Percentiles rank a stretch among this genome's conserved stretches.
phyloP scores from a whole-genome alignment of 2,329 filamentous ascomycete species.

The Exophiala bonariae region DNA sequence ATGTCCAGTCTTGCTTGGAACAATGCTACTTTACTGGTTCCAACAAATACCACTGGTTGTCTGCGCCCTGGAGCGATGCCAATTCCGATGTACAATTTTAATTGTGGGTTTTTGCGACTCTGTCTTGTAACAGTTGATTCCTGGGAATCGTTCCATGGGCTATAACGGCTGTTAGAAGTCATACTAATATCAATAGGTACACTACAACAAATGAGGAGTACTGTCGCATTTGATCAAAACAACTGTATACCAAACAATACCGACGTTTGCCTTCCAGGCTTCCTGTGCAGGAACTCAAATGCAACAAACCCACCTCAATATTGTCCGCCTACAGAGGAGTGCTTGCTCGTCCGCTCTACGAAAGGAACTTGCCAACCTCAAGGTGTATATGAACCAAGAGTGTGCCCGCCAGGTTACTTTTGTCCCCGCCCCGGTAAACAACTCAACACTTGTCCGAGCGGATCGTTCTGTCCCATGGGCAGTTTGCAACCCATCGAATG shows the following conservation, averaged over 20 bases:
- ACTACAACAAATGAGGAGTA: background rate
- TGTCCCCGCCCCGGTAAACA: background rate
- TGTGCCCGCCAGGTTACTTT: background rate
- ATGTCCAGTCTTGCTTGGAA: constrained; percentile 3
- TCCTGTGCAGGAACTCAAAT: background rate
- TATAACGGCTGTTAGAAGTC: no score
- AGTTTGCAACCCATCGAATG: background rate
- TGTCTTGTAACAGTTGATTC: no score
- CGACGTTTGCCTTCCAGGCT: background rate
- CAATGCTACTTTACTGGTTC: constrained; percentile 3
- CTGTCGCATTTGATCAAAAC: background rate
- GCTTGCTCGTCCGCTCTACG: background rate
- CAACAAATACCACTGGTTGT: constrained; percentile 5
- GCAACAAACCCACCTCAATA: constrained; percentile 1
- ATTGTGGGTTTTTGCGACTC: background rate
- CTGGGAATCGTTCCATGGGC: no score
- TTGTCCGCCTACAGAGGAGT: constrained; percentile 2
- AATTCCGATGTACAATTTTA: constrained; percentile 9
- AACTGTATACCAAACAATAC: constrained; percentile 1
- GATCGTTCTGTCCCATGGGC: background rate
- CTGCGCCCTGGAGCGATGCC: constrained; percentile 6
- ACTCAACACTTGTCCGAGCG: background rate
- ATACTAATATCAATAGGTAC: background rate
- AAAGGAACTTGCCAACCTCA: constrained; percentile 2
- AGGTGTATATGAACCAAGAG: constrained; percentile 1